Percentiles rank a stretch among this genome's conserved stretches.
phyloP scores from a whole-genome alignment of 441 rosid genomes.

The Arabidopsis lyrata region DNA sequence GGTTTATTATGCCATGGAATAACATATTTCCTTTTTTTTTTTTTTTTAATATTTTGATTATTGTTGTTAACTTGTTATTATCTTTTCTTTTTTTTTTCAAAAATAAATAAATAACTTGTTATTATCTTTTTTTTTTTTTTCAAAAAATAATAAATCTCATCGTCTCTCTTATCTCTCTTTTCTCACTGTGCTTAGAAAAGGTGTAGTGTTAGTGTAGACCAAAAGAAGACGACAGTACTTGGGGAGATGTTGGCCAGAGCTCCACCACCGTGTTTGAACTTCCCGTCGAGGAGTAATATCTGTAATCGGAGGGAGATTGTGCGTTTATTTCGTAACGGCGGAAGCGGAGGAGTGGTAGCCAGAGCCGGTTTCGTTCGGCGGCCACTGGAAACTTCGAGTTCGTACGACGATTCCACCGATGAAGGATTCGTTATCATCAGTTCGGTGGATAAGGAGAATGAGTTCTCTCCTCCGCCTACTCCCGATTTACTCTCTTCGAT shows the following conservation, averaged over 20 bases:
- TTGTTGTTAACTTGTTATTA: too few species aligned
- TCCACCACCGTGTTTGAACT: constrained; percentile 36
- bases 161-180: background rate
- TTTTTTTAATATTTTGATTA: too few species aligned
- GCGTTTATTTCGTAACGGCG: constrained; percentile 9
- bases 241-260: constrained; percentile 45
- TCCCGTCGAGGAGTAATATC: constrained; percentile 24
- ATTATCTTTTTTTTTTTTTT: too few species aligned
- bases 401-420: constrained; percentile 54
- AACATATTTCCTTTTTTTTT: too few species aligned
- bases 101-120: too few species aligned
- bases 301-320: constrained; percentile 25
- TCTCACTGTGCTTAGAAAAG: background rate
- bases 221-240: background rate
- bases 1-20: too few species aligned
- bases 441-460: constrained; percentile 40
- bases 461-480: constrained; percentile 45
- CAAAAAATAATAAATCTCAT: too few species aligned
- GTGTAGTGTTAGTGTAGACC: constrained; percentile 5
- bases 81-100: too few species aligned
- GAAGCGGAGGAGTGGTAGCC: constrained; percentile 30
- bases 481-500: constrained; percentile 48
- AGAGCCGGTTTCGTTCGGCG: constrained; percentile 47
- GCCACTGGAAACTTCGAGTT: constrained; percentile 52
- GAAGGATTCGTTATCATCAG: constrained; percentile 59